Evolutionary conservation across 2,329 filamentous ascomycete genomes (phyloP), one percentile per base, ranked within the genome.

Genomic region (Chrysosporium queenslandicum): DNA sequence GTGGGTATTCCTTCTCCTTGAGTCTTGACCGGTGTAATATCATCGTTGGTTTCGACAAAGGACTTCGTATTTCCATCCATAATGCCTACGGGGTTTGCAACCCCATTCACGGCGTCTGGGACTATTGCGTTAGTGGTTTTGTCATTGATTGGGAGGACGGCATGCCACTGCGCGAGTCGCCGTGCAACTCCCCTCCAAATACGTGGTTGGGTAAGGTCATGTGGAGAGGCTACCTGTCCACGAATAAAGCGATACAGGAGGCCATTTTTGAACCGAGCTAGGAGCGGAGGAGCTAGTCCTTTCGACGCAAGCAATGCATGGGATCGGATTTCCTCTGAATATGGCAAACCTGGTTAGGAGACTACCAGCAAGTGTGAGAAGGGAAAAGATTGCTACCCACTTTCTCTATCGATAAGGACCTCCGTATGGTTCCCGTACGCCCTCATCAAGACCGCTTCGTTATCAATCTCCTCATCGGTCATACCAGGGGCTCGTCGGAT

Each of bases 351-450:
- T 34, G 14, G 40, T 43, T 23, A 29, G 12, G 6, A 4, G n/a
- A 6, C 12, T 29, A 27, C 23, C 11, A 21, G 5, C 9, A 12
- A 39, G 4, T 39, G 18, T 2, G 18, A 23, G 4, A 20, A 40
- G 23, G n/a, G 23, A 11, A 12, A 5, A 32, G 16, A 25, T 14
- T 18, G 16, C 11, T 29, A 52, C 76, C 80, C 83, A 77, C 91
- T 83, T 73, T 95, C 87, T 60, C 92, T 86, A 73, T 98, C 92
- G 71, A 98, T 98, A 61, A 98, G 79, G 51, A 97, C 79, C 65
- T 94, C 89, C 60, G 92, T 97, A 58, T 90, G 88, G 67, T 92
- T 84, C 61, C 92, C 92, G 70, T 96, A 98, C 56, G 92, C 92
- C 61, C 92, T 82, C 63, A 98, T 79, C 58, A 98, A 77, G 59